These are phyloP conservation scores for Metahyphopichia silvanorum DNA, from an alignment of 805 yeast genomes.

Conservation along the genomic window DNA sequence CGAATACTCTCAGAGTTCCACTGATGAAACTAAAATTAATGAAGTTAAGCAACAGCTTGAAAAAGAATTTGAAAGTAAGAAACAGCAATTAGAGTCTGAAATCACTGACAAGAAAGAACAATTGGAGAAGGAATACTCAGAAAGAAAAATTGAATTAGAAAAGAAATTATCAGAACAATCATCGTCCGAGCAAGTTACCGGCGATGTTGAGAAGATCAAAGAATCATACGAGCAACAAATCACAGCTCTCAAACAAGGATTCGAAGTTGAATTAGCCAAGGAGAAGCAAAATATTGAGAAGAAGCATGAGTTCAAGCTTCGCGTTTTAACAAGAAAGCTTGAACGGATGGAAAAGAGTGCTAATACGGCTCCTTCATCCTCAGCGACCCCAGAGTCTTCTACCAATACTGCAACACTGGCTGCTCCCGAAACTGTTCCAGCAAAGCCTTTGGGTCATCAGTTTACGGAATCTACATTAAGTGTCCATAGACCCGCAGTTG, in stretches of 20 bases:
- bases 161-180: constrained; percentile 13
- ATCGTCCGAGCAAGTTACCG: not conserved
- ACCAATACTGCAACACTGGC: not conserved
- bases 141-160: constrained; percentile 20
- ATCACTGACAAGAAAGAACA: constrained; percentile 22
- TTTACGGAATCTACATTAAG: constrained; percentile 28
- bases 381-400: not conserved
- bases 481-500: constrained; percentile 26
- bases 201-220: constrained; percentile 5
- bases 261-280: constrained; percentile 13
- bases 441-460: constrained; percentile 14
- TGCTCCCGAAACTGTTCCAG: not conserved
- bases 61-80: constrained; percentile 17
- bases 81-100: constrained; percentile 13
- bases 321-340: constrained; percentile 52
- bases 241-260: constrained; percentile 16
- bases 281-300: constrained; percentile 46
- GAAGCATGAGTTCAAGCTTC: constrained; percentile 56
- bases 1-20: too few species aligned
- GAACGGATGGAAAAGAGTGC: constrained; percentile 43
- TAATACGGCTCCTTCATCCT: not conserved
- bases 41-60: constrained; percentile 21
- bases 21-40: constrained; percentile 31
- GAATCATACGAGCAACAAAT: constrained; percentile 16
- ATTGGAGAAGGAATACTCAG: constrained; percentile 32